Conservation (phyloP, 306 rosid species). For the Quercus variabilis region DNA sequence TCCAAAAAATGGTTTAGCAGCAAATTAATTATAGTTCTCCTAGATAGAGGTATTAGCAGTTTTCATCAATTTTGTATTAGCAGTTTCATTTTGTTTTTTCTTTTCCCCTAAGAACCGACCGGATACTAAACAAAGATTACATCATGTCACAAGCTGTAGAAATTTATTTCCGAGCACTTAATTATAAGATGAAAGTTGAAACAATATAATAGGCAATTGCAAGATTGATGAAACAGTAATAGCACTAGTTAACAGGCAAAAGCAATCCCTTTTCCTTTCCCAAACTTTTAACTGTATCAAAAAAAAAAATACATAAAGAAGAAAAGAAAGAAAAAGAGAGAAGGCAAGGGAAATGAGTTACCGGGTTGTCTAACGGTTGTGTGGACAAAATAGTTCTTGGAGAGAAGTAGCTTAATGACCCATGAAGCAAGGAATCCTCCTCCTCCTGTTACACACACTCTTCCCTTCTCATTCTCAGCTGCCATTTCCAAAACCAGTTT, state of each 20-base stretch:
- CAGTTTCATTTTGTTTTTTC: too few relatives aligned
- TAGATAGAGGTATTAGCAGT: not conserved
- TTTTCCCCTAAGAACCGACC: too few relatives aligned
- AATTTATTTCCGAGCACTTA: too few relatives aligned
- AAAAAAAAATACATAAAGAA: not conserved
- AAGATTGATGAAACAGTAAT: too few relatives aligned
- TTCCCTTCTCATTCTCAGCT: constrained; percentile 12
- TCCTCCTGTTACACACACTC: constrained; percentile 71
- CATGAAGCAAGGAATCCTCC: constrained; percentile 80
- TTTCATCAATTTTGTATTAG: not conserved
- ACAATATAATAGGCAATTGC: too few relatives aligned
- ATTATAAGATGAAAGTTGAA: too few relatives aligned
- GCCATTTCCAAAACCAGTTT: not conserved
- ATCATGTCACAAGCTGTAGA: too few relatives aligned
- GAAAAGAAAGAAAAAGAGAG: not conserved
- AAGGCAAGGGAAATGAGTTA: constrained; percentile 2
- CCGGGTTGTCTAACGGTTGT: constrained; percentile 69
- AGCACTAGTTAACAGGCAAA: too few relatives aligned
- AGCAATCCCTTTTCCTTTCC: too few relatives aligned
- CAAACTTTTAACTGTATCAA: too few relatives aligned
- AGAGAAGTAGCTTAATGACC: constrained; percentile 67
- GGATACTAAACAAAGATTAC: too few relatives aligned
- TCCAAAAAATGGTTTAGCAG: not conserved
- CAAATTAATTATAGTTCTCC: not conserved
- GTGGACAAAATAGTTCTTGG: constrained; percentile 54